Percentiles rank a stretch among this genome's conserved stretches.
Evolutionary conservation across 306 rosid species (phyloP).

Genomic region (Canavalia gladiata): DNA sequence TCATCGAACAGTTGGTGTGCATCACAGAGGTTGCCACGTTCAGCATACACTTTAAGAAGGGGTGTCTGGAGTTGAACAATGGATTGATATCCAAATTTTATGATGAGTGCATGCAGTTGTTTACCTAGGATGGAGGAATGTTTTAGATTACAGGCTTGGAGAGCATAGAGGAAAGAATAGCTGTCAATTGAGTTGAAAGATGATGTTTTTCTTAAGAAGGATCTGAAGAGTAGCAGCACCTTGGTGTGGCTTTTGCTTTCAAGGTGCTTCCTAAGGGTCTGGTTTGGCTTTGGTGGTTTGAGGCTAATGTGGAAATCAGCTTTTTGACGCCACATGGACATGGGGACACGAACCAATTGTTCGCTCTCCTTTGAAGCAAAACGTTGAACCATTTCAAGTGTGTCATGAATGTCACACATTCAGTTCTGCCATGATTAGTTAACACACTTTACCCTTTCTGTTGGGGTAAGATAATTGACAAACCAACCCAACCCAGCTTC

Average conservation of each 20-base stretch:
- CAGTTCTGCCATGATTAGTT: slow-evolving; percentile 5
- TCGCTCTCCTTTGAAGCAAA: slow-evolving; percentile 16
- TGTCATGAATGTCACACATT: slow-evolving; percentile 48
- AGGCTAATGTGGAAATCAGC: slow-evolving; percentile 48
- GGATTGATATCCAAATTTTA: slow-evolving; percentile 60
- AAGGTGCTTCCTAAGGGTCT: slow-evolving; percentile 56
- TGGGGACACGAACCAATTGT: slow-evolving; percentile 22
- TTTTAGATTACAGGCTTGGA: slow-evolving; percentile 58
- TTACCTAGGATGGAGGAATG: slow-evolving; percentile 50
- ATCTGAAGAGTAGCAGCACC: slow-evolving; percentile 54
- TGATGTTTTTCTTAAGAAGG: slow-evolving; percentile 51
- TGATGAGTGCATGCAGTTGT: slow-evolving; percentile 57
- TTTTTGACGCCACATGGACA: slow-evolving; percentile 41
- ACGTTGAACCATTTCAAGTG: slow-evolving; percentile 44
- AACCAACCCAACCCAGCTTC: background rate
- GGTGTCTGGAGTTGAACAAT: slow-evolving; percentile 62
- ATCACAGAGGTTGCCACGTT: slow-evolving; percentile 28
- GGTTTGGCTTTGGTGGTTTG: slow-evolving; percentile 70
- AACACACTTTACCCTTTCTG: background rate
- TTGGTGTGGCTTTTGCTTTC: slow-evolving; percentile 52
- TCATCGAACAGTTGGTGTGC: slow-evolving; percentile 61
- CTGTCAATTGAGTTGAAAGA: slow-evolving; percentile 55
- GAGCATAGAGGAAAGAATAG: slow-evolving; percentile 58
- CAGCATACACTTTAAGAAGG: slow-evolving; percentile 56
- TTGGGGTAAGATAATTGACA: background rate